Percentiles rank a stretch among this genome's conserved stretches.
Conservation (phyloP, 2,329 filamentous ascomycete species). For the Xylariaceae sp. region DNA sequence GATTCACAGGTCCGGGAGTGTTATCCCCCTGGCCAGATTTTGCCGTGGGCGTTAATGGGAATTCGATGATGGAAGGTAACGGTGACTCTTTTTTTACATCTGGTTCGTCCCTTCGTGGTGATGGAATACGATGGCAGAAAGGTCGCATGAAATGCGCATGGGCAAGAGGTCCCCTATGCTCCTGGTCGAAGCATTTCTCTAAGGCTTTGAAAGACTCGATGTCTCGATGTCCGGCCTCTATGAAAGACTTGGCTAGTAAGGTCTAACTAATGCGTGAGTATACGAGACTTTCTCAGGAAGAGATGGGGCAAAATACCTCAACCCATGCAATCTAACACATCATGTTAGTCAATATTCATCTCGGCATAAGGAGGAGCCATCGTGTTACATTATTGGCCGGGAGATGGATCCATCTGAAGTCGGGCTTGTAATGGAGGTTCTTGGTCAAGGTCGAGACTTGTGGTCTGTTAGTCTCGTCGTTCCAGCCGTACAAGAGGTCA, state of each 20-base stretch:
- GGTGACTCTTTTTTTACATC: conserved; percentile 32
- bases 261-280: conserved; percentile 31
- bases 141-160: conserved; percentile 61
- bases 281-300: not conserved
- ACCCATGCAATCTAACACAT: conserved; percentile 52
- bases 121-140: conserved; percentile 46
- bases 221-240: conserved; percentile 57
- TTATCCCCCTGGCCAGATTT: conserved; percentile 19
- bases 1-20: conserved; percentile 20
- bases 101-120: conserved; percentile 29
- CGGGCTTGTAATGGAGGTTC: conserved; percentile 41
- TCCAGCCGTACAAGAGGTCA: conserved; percentile 48
- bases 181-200: conserved; percentile 56
- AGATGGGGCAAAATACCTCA: conserved; percentile 37
- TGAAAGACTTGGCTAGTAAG: conserved; percentile 58
- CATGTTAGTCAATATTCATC: conserved; percentile 20
- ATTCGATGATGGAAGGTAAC: conserved; percentile 29
- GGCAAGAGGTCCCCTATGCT: conserved; percentile 52
- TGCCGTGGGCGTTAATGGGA: conserved; percentile 24
- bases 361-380: conserved; percentile 1
- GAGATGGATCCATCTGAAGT: conserved; percentile 50
- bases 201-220: conserved; percentile 59
- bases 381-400: conserved; percentile 44
- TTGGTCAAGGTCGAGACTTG: conserved; percentile 42
- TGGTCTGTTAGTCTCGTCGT: conserved; percentile 41